phyloP scores from a whole-genome alignment of 2,329 filamentous ascomycete genomes.

The Fusarium sp. region DNA sequence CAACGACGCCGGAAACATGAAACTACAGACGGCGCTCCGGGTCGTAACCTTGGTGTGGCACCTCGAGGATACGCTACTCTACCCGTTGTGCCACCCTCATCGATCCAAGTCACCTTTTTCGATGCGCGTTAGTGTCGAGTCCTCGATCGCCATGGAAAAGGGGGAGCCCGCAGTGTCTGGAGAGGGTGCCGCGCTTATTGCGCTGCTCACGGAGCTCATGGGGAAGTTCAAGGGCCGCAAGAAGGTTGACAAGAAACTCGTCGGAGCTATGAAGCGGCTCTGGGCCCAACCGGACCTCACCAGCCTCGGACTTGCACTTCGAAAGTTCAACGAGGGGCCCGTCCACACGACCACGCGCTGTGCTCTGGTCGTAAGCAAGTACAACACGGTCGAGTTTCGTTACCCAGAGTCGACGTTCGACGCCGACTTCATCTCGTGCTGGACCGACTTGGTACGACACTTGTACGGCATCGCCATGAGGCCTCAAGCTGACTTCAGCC shows the following conservation, averaged over 20 bases:
- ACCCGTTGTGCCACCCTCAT: conserved; percentile 36
- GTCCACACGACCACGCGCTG: conserved; percentile 39
- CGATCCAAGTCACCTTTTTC: conserved; percentile 34
- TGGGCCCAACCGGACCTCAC: conserved; percentile 18
- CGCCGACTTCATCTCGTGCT: conserved; percentile 37
- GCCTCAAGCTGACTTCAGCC: conserved; percentile 23
- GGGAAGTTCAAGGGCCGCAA: conserved; percentile 6
- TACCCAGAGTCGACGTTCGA: conserved; percentile 44
- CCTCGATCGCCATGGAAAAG: conserved; percentile 21
- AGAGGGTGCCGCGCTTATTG: conserved; percentile 18
- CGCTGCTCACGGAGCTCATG: conserved; percentile 1
- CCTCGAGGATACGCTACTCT: conserved; percentile 36
- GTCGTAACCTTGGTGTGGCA: conserved; percentile 36
- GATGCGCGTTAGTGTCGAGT: conserved; percentile 31
- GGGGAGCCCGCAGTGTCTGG: conserved; percentile 1
- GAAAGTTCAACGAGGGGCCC: conserved; percentile 37
- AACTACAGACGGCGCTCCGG: conserved; percentile 29
- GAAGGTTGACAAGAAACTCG: conserved; percentile 14
- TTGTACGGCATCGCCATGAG: conserved; percentile 36
- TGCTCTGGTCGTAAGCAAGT: conserved; percentile 37
- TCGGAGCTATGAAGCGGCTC: conserved; percentile 31
- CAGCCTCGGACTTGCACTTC: conserved; percentile 23
- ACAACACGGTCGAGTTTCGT: conserved; percentile 43
- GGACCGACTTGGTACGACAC: conserved; percentile 38
- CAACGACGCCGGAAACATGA: conserved; percentile 29